These are phyloP conservation scores for Sutorius eximius DNA, from an alignment of 1,284 basidiomycete genomes.

Conservation along the genomic window DNA sequence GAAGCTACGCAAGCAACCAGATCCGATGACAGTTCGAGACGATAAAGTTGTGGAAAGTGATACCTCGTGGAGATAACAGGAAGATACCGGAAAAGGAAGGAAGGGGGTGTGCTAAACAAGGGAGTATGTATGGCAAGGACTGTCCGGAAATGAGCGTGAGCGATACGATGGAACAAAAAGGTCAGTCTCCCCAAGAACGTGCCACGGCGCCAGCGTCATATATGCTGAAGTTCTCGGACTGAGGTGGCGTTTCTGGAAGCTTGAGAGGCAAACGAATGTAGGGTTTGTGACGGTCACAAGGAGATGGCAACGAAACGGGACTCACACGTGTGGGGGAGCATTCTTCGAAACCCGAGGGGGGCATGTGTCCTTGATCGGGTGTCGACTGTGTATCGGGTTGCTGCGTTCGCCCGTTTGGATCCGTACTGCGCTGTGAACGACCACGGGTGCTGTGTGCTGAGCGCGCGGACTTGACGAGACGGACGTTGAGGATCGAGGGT, in stretches of 20 bases:
- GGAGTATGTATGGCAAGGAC: conserved; percentile 16
- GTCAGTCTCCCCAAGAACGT: conserved; percentile 37
- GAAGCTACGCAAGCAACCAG: conserved; percentile 27
- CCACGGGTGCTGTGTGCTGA: conserved; percentile 22
- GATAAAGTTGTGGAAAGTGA: conserved; percentile 23
- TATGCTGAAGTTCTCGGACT: conserved; percentile 29
- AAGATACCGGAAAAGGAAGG: conserved; percentile 23
- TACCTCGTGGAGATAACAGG: conserved; percentile 38
- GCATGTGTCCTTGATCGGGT: conserved; percentile 2
- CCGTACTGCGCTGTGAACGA: conserved; percentile 20
- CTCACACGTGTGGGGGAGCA: conserved; percentile 16
- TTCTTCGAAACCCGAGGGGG: conserved; percentile 5
- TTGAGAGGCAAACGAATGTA: conserved; percentile 5
- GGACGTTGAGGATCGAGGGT: conserved; percentile 23
- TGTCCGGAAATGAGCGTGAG: conserved; percentile 35
- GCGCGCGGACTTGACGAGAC: conserved; percentile 22
- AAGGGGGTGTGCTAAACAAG: conserved; percentile 20
- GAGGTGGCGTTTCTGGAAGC: conserved; percentile 16
- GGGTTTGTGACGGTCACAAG: conserved; percentile 8
- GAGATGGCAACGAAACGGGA: not conserved
- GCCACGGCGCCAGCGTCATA: conserved; percentile 35
- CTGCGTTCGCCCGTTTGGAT: conserved; percentile 9
- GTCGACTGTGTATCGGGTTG: not conserved
- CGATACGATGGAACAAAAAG: conserved; percentile 8
- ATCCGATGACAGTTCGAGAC: conserved; percentile 31